A percentile compares a stretch with the other conserved stretches of the same genome.
These are phyloP conservation scores for Trichopus zeylanicus DNA, from an alignment of 116 monocot genomes.

Conservation along the genomic window DNA sequence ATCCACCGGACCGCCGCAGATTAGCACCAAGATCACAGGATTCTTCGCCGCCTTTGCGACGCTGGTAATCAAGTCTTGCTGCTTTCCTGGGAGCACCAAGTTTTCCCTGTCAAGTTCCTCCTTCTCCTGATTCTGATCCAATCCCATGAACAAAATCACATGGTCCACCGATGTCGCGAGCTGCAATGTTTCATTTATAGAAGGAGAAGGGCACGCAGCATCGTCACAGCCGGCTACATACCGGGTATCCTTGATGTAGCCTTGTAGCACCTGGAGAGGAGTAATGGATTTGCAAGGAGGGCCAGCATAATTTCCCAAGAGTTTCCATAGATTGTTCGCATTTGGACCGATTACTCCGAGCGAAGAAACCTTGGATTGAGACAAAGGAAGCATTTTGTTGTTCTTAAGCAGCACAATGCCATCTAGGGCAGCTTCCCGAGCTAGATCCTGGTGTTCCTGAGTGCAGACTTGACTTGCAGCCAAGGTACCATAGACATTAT, in stretches of 20 bases:
- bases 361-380: slow-evolving; percentile 32
- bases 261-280: slow-evolving; percentile 48
- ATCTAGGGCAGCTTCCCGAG: slow-evolving; percentile 64
- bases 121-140: slow-evolving; percentile 57
- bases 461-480: slow-evolving; percentile 55
- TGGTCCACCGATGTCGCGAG: slow-evolving; percentile 64
- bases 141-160: slow-evolving; percentile 80
- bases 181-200: slow-evolving; percentile 40
- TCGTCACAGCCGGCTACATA: slow-evolving; percentile 51
- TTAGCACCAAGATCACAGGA: slow-evolving; percentile 65
- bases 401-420: slow-evolving; percentile 94
- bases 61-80: slow-evolving; percentile 55
- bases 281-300: slow-evolving; percentile 52
- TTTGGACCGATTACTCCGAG: slow-evolving; percentile 79
- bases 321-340: slow-evolving; percentile 39
- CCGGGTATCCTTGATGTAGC: slow-evolving; percentile 32
- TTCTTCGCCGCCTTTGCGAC: slow-evolving; percentile 64
- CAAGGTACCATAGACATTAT: slow-evolving; percentile 40
- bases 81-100: slow-evolving; percentile 71
- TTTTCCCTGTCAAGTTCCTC: slow-evolving; percentile 66
- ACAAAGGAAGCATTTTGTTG: slow-evolving; percentile 49
- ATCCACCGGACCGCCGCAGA: slow-evolving; percentile 84
- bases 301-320: slow-evolving; percentile 79
- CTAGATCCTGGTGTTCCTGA: slow-evolving; percentile 49
- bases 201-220: slow-evolving; percentile 31